Evolutionary conservation across 169 alveolate genomes (phyloP), one percentile per base, ranked within the genome.

Genomic region (Babesia caballi): DNA sequence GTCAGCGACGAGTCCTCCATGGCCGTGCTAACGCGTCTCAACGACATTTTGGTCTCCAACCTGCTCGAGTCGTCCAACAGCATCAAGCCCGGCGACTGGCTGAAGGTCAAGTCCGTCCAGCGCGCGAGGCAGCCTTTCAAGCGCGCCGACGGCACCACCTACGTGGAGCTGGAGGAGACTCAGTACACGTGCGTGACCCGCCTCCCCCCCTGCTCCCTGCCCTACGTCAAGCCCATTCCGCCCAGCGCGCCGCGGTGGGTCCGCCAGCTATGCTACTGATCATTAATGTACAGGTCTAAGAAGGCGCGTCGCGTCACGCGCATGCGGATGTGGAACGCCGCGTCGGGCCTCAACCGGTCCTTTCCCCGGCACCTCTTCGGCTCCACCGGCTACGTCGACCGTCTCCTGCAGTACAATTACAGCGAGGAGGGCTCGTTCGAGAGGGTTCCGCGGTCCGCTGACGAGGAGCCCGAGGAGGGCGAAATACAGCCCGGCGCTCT

Each of bases 31-130:
- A 52, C 27, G 52, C 60, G 59, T 42, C 12, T 69, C 14, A 42
- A 41, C 38, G 67, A 54, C 23, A 69, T 78, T 17, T 40, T 78
- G 63, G 23, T 68, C 7, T 28, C 76, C 0, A 81, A 81, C 40
- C 49, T 72, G 23, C 32, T 81, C 44, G 57, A 70, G 14, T 67
- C 83, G 36, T 7, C 33, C 19, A 81, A 81, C 40, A 72, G 74
- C 30, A 19, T 81, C 14, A 38, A 56, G 32, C 73, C 60, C 14
- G 88, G 88, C 5, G 84, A 81, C 4, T 81, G 88, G 88, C 17
- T 81, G 9, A 81, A 81, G 63, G 56, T 81, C 3, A 14, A 85
- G 27, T 70, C 56, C 15, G 60, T 81, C 19, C 57, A 35, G 19
- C 47, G 80, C 9, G 28, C 46, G 17, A 32, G n/a, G 0, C 21